These are phyloP conservation scores for Backusella parvicylindrica DNA, from an alignment of 192 early-diverging fungal genomes.

Conservation along the genomic window DNA sequence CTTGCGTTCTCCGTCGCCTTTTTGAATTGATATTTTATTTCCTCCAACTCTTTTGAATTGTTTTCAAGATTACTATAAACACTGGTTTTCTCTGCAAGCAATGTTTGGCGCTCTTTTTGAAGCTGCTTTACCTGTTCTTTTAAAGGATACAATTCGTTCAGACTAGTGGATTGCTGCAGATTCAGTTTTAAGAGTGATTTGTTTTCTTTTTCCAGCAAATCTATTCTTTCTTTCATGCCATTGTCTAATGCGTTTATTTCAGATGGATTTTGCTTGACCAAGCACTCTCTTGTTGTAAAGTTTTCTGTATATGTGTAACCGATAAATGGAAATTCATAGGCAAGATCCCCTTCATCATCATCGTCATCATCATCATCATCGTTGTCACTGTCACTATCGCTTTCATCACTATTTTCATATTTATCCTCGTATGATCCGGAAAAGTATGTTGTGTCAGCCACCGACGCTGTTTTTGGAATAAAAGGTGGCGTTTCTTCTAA, in stretches of 20 bases:
- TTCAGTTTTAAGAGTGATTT: not conserved
- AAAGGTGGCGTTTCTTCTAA: slow-evolving; percentile 67
- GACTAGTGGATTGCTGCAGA: not conserved
- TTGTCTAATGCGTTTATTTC: not conserved
- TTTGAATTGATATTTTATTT: not conserved
- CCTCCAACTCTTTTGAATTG: not conserved
- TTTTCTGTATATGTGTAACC: slow-evolving; percentile 60
- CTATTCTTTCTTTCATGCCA: not conserved
- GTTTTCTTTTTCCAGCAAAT: not conserved
- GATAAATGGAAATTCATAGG: slow-evolving; percentile 78
- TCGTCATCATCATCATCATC: not conserved
- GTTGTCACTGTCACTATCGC: not conserved
- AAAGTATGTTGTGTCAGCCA: slow-evolving; percentile 90
- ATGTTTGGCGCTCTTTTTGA: not conserved
- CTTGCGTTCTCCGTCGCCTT: not conserved
- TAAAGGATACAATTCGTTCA: not conserved
- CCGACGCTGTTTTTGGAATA: slow-evolving; percentile 79
- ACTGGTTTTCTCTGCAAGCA: not conserved
- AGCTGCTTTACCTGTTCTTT: not conserved
- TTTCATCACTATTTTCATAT: not conserved
- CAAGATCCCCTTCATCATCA: slow-evolving; percentile 55
- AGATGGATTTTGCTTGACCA: not conserved
- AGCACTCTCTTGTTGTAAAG: not conserved
- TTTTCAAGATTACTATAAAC: not conserved
- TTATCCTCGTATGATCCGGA: slow-evolving; percentile 42